These are phyloP conservation scores for Solanum arcanum DNA, from an alignment of 257 asterid species.

Conservation along the genomic window DNA sequence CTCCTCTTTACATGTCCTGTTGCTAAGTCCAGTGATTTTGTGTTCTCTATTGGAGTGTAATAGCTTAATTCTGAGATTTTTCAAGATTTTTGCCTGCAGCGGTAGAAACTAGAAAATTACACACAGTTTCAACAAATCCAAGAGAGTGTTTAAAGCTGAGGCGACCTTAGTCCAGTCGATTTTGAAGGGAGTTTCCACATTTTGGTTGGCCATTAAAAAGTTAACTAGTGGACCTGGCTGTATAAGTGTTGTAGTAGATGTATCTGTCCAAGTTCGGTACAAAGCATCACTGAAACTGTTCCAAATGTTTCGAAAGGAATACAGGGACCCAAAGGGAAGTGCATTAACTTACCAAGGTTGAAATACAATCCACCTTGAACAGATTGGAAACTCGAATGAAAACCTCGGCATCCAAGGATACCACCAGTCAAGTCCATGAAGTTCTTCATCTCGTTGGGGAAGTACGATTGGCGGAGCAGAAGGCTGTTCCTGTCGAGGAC, in stretches of 20 bases:
- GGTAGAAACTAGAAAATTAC: not conserved
- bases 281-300: not conserved
- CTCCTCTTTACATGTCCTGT: constrained; percentile 33
- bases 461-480: constrained; percentile 29
- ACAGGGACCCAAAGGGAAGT: not conserved
- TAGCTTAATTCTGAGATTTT: constrained; percentile 28
- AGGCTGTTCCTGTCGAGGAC: constrained; percentile 29
- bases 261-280: constrained; percentile 17
- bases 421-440: constrained; percentile 33
- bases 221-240: constrained; percentile 35
- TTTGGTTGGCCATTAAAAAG: constrained; percentile 32
- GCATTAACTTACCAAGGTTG: constrained; percentile 23
- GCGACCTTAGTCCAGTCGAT: constrained; percentile 40
- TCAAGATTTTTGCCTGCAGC: constrained; percentile 33
- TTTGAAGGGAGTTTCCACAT: constrained; percentile 28
- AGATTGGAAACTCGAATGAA: constrained; percentile 32
- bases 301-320: not conserved
- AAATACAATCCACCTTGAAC: constrained; percentile 41
- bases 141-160: not conserved
- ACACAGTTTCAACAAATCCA: not conserved
- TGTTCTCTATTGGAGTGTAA: constrained; percentile 26
- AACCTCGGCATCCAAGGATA: constrained; percentile 38
- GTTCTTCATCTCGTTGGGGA: constrained; percentile 15
- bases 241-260: constrained; percentile 27
- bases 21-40: constrained; percentile 35